Evolutionary conservation across 805 yeast genomes (phyloP).

Genomic region (Cyberlindnera sargentensis): DNA sequence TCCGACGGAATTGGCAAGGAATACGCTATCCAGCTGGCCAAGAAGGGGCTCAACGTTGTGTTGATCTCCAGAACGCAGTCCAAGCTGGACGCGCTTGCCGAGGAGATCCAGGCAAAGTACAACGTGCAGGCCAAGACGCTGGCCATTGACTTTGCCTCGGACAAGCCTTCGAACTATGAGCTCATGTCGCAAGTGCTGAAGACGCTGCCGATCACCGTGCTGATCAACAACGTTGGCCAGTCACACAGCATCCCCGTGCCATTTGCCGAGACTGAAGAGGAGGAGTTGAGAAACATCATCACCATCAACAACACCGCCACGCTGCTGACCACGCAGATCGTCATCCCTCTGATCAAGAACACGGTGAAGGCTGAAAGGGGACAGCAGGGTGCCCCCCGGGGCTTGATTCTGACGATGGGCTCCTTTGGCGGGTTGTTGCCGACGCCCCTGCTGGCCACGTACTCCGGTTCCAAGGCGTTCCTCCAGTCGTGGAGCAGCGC

Average conservation of each 20-base stretch:
- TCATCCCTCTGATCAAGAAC: slow-evolving; percentile 60
- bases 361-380: slow-evolving; percentile 35
- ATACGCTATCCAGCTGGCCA: slow-evolving; percentile 79
- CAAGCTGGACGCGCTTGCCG: slow-evolving; percentile 61
- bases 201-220: slow-evolving; percentile 57
- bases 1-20: slow-evolving; percentile 98
- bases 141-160: slow-evolving; percentile 74
- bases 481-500: slow-evolving; percentile 90
- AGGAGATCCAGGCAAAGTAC: slow-evolving; percentile 53
- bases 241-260: slow-evolving; percentile 95
- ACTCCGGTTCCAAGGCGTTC: slow-evolving; percentile 95
- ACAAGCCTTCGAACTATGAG: slow-evolving; percentile 49
- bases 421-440: slow-evolving; percentile 95
- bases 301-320: slow-evolving; percentile 84
- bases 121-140: slow-evolving; percentile 57
- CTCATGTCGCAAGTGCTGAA: slow-evolving; percentile 39
- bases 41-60: slow-evolving; percentile 74
- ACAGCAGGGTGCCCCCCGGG: slow-evolving; percentile 36
- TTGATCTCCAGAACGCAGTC: slow-evolving; percentile 79
- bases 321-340: slow-evolving; percentile 71
- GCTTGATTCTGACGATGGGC: slow-evolving; percentile 89
- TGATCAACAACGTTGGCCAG: slow-evolving; percentile 91
- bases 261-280: slow-evolving; percentile 68
- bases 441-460: slow-evolving; percentile 85
- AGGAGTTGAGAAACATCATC: slow-evolving; percentile 73